Base-by-base conservation (phyloP, 371 early-diverging fungal genomes). In the Conidiobolus incongruus region DNA sequence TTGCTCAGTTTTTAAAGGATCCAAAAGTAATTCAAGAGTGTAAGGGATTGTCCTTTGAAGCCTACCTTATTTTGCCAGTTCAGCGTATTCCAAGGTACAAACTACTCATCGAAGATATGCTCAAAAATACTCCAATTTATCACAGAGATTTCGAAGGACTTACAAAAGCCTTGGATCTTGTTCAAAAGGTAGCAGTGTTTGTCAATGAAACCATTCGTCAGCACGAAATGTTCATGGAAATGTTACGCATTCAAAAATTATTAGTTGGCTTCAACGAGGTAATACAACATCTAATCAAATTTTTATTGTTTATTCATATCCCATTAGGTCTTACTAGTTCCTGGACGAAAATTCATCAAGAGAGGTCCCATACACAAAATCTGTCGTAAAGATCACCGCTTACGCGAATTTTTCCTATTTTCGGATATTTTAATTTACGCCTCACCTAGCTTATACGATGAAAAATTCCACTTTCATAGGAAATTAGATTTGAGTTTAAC, bases 71-170 rank as follows among this genome's bases (percentile, higher is more conserved):
- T 40, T 54, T 83, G 24, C 88, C 88, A 4, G 74, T 87, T 33
- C 88, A 87, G 53, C 60, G 88, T 8, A 69, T 87, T 34, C 83
- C 81, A 7, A 4, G 86, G 10, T 86, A 85, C 63, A 62, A 60
- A 48, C 55, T 88, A 43, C 56, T 88, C 11, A 61, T 85, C 19
- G 72, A 74, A 45, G 65, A 71, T 23, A 54, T 87, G 29, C 57
- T 78, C 16, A 63, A 60, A 15, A 56, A 63, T 47, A 82, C 84
- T 0, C 57, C 66, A 2, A 45, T 38, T 0, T 56, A 48, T 29
- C 85, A 85, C 46, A 63, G 67, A 0, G 86, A 85, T 46, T 60
- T 64, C 35, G 47, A 46, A 15, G 52, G 52, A 37, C 60, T 83
- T 12, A 54, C 47, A 30, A 49, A 47, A 1, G 84, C 87, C 4